Conservation (phyloP, 345 rosid species). For the Viola odorata region DNA sequence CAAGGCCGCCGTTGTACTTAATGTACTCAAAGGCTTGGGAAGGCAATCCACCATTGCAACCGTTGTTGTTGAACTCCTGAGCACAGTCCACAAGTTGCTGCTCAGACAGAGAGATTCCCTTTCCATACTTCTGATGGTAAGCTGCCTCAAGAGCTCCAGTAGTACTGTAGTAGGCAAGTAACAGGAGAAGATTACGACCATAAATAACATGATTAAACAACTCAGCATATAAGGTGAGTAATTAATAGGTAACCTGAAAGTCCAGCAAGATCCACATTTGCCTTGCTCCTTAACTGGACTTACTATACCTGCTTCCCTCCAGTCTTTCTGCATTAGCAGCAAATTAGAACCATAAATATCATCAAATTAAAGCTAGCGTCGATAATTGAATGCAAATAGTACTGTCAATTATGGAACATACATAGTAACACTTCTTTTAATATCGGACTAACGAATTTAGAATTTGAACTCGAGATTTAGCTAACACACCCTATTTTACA, state of each 20-base stretch:
- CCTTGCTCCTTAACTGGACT: constrained; percentile 92
- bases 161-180: constrained; percentile 40
- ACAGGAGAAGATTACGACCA: too few species aligned
- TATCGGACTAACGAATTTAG: too few species aligned
- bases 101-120: constrained; percentile 76
- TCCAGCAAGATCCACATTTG: constrained; percentile 98
- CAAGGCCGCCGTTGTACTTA: constrained; percentile 89
- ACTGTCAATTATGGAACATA: too few species aligned
- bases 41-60: constrained; percentile 93
- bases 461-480: too few species aligned
- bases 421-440: too few species aligned
- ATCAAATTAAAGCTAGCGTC: too few species aligned
- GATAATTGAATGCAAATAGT: too few species aligned
- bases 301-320: constrained; percentile 82
- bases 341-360: neutral
- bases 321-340: constrained; percentile 60
- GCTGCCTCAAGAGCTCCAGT: constrained; percentile 99
- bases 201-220: too few species aligned
- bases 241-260: constrained; percentile 62
- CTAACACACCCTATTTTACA: too few species aligned
- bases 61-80: constrained; percentile 74
- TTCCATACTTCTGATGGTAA: constrained; percentile 85
- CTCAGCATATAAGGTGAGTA: too few species aligned
- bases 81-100: constrained; percentile 99
- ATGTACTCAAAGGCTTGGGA: constrained; percentile 97